phyloP scores from a whole-genome alignment of 1,284 basidiomycete species.

The Bondarzewia mesenterica region DNA sequence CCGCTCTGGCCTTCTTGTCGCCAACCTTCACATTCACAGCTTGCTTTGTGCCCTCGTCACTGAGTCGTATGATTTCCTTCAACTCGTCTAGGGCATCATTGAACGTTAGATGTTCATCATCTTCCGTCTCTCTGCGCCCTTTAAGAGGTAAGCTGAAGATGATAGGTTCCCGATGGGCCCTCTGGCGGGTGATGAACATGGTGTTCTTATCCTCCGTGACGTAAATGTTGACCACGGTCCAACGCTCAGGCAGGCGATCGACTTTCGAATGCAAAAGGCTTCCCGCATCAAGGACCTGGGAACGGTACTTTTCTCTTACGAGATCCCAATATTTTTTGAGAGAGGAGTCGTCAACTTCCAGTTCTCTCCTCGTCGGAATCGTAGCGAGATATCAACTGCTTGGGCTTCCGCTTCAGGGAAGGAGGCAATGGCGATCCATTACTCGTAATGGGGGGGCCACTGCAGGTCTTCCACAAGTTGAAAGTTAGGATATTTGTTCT shows the following conservation, averaged over 20 bases:
- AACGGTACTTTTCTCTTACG: slow-evolving; percentile 45
- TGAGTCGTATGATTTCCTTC: slow-evolving; percentile 68
- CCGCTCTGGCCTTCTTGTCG: slow-evolving; percentile 53
- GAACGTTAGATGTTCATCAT: slow-evolving; percentile 73
- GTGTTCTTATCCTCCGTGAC: slow-evolving; percentile 78
- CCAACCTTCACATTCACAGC: slow-evolving; percentile 65
- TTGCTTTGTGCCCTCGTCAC: slow-evolving; percentile 69
- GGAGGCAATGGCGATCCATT: slow-evolving; percentile 1
- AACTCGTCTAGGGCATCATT: slow-evolving; percentile 72
- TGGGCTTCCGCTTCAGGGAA: slow-evolving; percentile 7
- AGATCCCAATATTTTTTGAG: slow-evolving; percentile 55
- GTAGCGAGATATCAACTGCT: slow-evolving; percentile 9
- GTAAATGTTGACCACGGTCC: slow-evolving; percentile 83
- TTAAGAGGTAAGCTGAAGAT: slow-evolving; percentile 88
- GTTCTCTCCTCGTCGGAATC: slow-evolving; percentile 31
- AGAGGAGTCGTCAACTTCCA: slow-evolving; percentile 21
- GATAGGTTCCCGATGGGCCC: slow-evolving; percentile 54
- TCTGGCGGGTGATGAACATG: slow-evolving; percentile 79
- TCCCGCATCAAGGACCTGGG: slow-evolving; percentile 32
- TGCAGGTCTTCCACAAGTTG: slow-evolving; percentile 44
- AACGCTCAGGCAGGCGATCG: slow-evolving; percentile 59
- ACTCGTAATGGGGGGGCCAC: slow-evolving; percentile 18
- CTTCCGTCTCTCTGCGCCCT: slow-evolving; percentile 68
- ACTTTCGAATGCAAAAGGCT: slow-evolving; percentile 30
- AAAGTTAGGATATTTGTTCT: slow-evolving; percentile 48